Percentiles rank a stretch among this genome's conserved stretches.
These are phyloP conservation scores for Pholiota adiposa DNA, from an alignment of 1,284 basidiomycete genomes.

Conservation along the genomic window DNA sequence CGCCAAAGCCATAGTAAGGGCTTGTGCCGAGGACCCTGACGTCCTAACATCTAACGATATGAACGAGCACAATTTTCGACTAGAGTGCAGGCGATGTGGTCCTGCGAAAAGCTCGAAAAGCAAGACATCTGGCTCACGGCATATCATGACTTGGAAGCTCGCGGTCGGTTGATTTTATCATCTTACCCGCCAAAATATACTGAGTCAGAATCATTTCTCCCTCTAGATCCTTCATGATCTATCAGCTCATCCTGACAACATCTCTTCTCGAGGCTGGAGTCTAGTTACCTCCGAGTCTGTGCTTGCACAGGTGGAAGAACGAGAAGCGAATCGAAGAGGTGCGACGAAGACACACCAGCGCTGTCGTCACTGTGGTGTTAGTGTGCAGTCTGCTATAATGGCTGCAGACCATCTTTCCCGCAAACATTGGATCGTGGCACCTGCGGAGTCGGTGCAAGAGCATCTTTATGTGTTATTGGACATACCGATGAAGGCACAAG, in stretches of 20 bases:
- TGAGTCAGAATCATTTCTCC: not conserved
- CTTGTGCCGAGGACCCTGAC: constrained; percentile 29
- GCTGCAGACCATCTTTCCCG: not conserved
- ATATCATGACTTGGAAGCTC: constrained; percentile 32
- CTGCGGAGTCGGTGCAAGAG: not conserved
- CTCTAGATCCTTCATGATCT: constrained; percentile 30
- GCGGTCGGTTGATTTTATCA: constrained; percentile 21
- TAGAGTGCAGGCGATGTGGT: constrained; percentile 29
- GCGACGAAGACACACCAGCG: not conserved
- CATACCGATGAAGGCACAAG: not conserved
- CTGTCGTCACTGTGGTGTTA: not conserved
- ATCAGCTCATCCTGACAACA: constrained; percentile 21
- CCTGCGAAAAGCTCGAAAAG: constrained; percentile 5
- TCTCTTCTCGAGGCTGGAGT: constrained; percentile 15
- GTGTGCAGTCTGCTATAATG: not conserved
- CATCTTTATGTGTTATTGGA: not conserved
- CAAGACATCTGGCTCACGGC: constrained; percentile 14
- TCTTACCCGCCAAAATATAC: not conserved
- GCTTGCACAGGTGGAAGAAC: constrained; percentile 7
- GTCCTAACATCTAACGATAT: constrained; percentile 22
- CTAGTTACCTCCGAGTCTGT: constrained; percentile 11
- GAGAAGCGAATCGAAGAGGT: constrained; percentile 10
- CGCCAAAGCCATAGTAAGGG: constrained; percentile 23
- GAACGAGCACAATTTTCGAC: constrained; percentile 25
- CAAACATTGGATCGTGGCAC: not conserved